Evolutionary conservation across 2,329 filamentous ascomycete species (phyloP), one percentile per base, ranked within the genome.

Genomic region (Talaromyces sp.): DNA sequence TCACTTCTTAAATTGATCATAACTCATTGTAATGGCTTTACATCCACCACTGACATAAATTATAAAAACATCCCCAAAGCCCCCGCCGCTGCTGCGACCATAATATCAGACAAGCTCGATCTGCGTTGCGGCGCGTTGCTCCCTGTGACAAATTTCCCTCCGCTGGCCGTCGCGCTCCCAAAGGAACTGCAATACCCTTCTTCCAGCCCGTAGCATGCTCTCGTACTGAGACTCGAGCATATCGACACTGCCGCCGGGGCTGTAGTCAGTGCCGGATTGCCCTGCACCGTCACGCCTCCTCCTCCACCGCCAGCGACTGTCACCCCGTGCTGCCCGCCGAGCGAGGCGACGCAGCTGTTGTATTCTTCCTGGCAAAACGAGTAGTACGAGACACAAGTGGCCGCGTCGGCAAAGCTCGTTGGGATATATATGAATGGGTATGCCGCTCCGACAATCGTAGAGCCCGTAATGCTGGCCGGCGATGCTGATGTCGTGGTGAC

Each of bases 401-500:
- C 77, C 62, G 79, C 77, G 61, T 83, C 79, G 31, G 73, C 69
- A 68, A 84, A 84, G 60, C 78, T 78, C 2, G 82, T 84, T 17
- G 82, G 79, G 56, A 84, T 80, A 65, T 75, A 76, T 56, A 81
- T 69, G 63, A 83, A 84, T 19, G 82, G 81, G 63, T 79, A 85
- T 62, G 73, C 78, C 12, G 75, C 74, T 61, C 81, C 82, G 27
- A 77, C 68, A 19, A 83, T 73, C n/a, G 77, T 81, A 19, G 72
- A 73, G 5, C 81, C 82, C 24, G 77, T 69, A 21, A 83, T 74
- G 35, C 77, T 81, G 26, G 72, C 72, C 10, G 68, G 70, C 10
- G 74, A 75, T 12, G 69, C 63, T 19, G 70, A 60, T 29, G 62
- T 72, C 17, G 72, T 72, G 11, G 72, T 72, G 14, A 70, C 65